Evolutionary conservation across 768 basidiomycete genomes (phyloP).

Genomic region (Boletus sp.): DNA sequence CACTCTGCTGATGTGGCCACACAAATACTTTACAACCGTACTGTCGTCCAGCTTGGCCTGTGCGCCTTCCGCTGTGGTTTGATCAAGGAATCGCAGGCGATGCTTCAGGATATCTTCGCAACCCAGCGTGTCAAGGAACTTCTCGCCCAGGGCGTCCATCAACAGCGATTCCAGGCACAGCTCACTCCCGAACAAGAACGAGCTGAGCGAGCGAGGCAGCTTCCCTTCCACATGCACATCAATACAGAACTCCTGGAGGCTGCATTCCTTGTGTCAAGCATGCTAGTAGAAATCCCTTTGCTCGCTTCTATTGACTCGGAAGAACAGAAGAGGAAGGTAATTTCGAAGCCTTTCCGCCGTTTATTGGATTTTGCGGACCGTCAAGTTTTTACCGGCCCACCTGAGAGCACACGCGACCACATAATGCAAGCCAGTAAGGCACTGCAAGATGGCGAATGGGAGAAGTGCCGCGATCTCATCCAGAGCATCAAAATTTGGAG

Average conservation of each 20-base stretch:
- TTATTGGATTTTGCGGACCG: slow-evolving; percentile 95
- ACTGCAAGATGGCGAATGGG: slow-evolving; percentile 95
- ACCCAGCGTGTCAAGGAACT: slow-evolving; percentile 97
- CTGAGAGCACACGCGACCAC: slow-evolving; percentile 98
- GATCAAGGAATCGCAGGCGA: slow-evolving; percentile 91
- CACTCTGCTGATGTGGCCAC: slow-evolving; percentile 95
- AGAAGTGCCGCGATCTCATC: slow-evolving; percentile 88
- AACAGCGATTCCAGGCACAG: slow-evolving; percentile 77
- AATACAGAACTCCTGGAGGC: slow-evolving; percentile 97
- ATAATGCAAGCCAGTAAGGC: slow-evolving; percentile 99
- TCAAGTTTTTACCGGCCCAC: slow-evolving; percentile 96
- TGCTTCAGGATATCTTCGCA: slow-evolving; percentile 91
- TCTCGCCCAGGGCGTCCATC: slow-evolving; percentile 93
- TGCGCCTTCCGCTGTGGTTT: slow-evolving; percentile 95
- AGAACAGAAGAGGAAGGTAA: slow-evolving; percentile 86
- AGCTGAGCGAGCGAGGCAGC: slow-evolving; percentile 89
- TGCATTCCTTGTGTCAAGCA: slow-evolving; percentile 96
- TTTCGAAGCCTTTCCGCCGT: slow-evolving; percentile 96
- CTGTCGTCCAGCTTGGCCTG: slow-evolving; percentile 93
- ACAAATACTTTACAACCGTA: slow-evolving; percentile 97
- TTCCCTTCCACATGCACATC: slow-evolving; percentile 99
- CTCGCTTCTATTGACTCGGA: slow-evolving; percentile 93
- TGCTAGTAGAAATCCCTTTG: slow-evolving; percentile 96
- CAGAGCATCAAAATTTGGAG: slow-evolving; percentile 98
- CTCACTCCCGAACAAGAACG: slow-evolving; percentile 95